Percentiles rank a stretch among this genome's conserved stretches.
Conservation (phyloP, 75 land plant species). For the Cupressus sempervirens region DNA sequence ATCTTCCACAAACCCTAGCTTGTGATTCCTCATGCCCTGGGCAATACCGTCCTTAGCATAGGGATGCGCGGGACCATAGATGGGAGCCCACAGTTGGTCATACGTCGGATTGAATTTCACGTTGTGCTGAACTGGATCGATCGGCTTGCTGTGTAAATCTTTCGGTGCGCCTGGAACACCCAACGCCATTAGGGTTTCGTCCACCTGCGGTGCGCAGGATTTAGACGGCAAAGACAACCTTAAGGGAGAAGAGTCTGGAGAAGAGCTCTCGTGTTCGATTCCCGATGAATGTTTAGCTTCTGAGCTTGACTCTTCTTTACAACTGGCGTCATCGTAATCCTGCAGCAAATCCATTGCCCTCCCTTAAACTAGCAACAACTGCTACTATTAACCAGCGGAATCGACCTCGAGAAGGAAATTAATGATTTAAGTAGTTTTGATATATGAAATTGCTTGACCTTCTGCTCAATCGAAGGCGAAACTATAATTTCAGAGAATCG, state of each 20-base stretch:
- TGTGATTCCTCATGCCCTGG: slow-evolving; percentile 89
- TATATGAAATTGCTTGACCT: no score
- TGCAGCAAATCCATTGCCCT: slow-evolving; percentile 36
- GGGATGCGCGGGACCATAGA: slow-evolving; percentile 91
- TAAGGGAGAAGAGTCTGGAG: slow-evolving; percentile 60
- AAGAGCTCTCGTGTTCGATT: slow-evolving; percentile 18
- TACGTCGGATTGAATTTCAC: slow-evolving; percentile 80
- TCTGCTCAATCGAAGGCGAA: no score
- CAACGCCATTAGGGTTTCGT: slow-evolving; percentile 65
- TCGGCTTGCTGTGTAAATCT: slow-evolving; percentile 27
- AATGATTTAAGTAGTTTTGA: no score
- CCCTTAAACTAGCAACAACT: not conserved
- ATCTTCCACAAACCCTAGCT: slow-evolving; percentile 91
- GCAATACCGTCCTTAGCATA: slow-evolving; percentile 88
- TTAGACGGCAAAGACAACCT: slow-evolving; percentile 42
- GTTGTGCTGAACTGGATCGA: slow-evolving; percentile 77
- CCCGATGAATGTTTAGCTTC: not conserved
- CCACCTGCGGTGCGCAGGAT: slow-evolving; percentile 71
- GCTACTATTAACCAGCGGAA: not conserved
- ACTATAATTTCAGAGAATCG: no score
- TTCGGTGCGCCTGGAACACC: slow-evolving; percentile 18
- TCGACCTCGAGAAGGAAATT: no score
- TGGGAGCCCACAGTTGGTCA: slow-evolving; percentile 97
- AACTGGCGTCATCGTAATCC: slow-evolving; percentile 26
- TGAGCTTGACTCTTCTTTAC: slow-evolving; percentile 7